Evolutionary conservation across 2,329 filamentous ascomycete species (phyloP), one percentile per base, ranked within the genome.

Genomic region (Fusarium udum): DNA sequence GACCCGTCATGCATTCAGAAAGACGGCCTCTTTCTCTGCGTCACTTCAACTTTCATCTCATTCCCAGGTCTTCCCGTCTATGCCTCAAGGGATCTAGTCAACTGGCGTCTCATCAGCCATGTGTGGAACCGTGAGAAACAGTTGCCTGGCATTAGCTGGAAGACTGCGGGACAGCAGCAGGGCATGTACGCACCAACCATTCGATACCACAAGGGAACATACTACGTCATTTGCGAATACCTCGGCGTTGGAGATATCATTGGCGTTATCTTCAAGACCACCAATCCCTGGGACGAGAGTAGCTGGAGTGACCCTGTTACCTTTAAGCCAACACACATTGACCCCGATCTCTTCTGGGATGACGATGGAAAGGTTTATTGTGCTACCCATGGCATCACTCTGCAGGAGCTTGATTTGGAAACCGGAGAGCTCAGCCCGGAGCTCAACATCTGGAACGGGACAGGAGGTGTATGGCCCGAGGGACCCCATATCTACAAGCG

Each of bases 11-110:
- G 84, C 52, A 80, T 83, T n/a, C 81, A 82, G 55, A 77, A 85
- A 26, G 76, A 84, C 39, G 81, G 83, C n/a, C 85, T 83, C 10
- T 88, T 87, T 74, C 87, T 86, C 77, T 87, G 85, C 69, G 85
- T 83, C 6, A 85, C 85, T 0, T 88, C 87, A 1, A 87, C 85
- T 3, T 89, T 89, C 72, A 84, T 85, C 60, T 80, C 83, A 2
- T 89, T 88, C 71, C 87, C 87, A 0, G 87, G 87, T 1, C 78
- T 88, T 10, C 87, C 87, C 0, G 83, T 89, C 26, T 85, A 88
- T 73, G 85, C 86, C 4, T 87, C 84, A n/a, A 83, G 82, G 60
- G 86, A 89, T 73, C 76, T 90, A 24, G 71, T 82, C 22, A 84
- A 85, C 59, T 89, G 87, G 86, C 85, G 84, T 63, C 80, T 85